A percentile compares a stretch with the other conserved stretches of the same genome.
These are phyloP conservation scores for Aspergillus coremiiformis DNA, from an alignment of 495 filamentous ascomycete genomes.

Conservation along the genomic window DNA sequence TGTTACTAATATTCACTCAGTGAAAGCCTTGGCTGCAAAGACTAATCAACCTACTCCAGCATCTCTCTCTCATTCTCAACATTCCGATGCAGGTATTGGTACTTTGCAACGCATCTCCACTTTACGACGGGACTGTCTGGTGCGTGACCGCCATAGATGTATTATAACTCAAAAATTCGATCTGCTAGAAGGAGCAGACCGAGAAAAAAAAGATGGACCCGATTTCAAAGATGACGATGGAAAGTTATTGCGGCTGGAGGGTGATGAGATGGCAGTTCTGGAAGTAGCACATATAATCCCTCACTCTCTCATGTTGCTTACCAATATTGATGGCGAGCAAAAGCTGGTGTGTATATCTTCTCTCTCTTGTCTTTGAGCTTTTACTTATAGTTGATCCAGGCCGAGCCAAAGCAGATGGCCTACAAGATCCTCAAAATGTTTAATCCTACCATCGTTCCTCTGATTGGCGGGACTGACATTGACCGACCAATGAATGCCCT, in stretches of 20 bases:
- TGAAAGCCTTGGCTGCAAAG: slow-evolving; percentile 2
- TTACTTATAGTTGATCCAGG: background rate
- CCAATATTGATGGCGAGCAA: background rate
- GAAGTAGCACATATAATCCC: slow-evolving; percentile 13
- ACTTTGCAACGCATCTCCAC: slow-evolving; percentile 5
- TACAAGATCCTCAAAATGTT: slow-evolving; percentile 5
- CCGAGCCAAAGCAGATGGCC: background rate
- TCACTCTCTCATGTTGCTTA: slow-evolving; percentile 4
- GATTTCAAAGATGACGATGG: slow-evolving; percentile 9
- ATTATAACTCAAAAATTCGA: slow-evolving; percentile 5
- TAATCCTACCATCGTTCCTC: background rate
- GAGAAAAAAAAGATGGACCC: background rate
- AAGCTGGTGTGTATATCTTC: background rate
- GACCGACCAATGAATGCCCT: slow-evolving; percentile 7
- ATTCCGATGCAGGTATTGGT: background rate
- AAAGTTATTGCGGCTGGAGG: slow-evolving; percentile 1
- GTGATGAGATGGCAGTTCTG: background rate
- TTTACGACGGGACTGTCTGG: background rate
- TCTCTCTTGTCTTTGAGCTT: background rate
- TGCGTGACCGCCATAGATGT: slow-evolving; percentile 8
- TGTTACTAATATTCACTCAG: background rate
- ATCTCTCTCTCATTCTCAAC: background rate
- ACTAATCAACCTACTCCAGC: slow-evolving; percentile 6
- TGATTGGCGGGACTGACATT: slow-evolving; percentile 1
- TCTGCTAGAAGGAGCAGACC: background rate